Evolutionary conservation across 31 red algal species (phyloP), one percentile per base, ranked within the genome.

Genomic region (Endocladia muricata): DNA sequence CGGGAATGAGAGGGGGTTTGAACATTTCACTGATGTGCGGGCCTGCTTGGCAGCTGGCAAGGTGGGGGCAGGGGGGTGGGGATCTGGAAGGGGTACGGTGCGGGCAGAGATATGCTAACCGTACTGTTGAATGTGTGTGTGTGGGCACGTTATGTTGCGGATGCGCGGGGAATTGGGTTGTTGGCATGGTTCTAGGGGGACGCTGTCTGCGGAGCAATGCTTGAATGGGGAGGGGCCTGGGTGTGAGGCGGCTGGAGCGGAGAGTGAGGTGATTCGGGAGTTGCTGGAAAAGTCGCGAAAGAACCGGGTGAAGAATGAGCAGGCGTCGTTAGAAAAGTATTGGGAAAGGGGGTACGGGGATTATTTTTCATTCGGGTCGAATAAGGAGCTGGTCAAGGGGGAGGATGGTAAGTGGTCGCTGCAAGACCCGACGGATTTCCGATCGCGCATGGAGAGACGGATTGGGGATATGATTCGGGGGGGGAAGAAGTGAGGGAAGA

Each of bases 311-410:
- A 49, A 59, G 25, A 88, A 88, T 58, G 62, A 78, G 3, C 28
- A 51, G 28, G 15, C 30, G 1, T 58, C 62, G 62, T 51, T 59
- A 0, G 84, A 88, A 37, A 25, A 63, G 3, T 88, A 88, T 41
- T 88, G 84, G 84, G 7, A 15, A 21, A 48, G 58, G 36, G 84
- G 84, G 19, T 88, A 88, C 41, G 63, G 59, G 2, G 47, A 68
- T 36, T 84, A 84, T 61, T 84, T 84, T 41, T 34, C 61, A 1
- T 84, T 75, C 26, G 81, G 81, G 11, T 84, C 33, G 59, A 66
- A 75, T 37, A 74, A 76, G 59, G 28, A 76, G 1, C 52, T 84
- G 59, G 58, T 75, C 26, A 41, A 75, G 68, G 41, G 55, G n/a
- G 69, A 74, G 2, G 55, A 84, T 32, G 81, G 81, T 42, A 67